These are phyloP conservation scores for Ceratocystis colombiana DNA, from an alignment of 2,329 filamentous ascomycete species.

Conservation along the genomic window DNA sequence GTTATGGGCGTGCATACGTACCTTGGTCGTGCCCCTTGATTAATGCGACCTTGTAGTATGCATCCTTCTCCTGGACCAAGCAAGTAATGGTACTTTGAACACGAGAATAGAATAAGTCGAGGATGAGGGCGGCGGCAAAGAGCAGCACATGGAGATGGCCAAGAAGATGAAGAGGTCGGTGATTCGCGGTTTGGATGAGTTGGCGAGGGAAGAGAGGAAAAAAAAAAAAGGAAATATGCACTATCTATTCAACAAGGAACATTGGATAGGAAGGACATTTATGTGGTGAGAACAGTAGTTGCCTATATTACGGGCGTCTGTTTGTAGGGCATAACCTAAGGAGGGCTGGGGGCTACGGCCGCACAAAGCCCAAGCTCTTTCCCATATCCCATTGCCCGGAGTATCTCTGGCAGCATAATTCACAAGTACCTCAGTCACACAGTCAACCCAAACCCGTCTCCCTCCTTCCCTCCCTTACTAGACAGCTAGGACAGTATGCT, in stretches of 20 bases:
- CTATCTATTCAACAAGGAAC: neutral
- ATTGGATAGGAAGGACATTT: neutral
- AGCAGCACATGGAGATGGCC: neutral
- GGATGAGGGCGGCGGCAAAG: neutral
- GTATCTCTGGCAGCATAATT: neutral
- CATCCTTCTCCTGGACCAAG: slow-evolving; percentile 14
- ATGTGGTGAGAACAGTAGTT: neutral
- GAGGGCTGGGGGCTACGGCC: neutral
- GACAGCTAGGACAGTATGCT: no score
- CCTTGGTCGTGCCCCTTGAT: slow-evolving; percentile 9
- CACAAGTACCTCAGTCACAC: no score
- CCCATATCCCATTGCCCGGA: neutral
- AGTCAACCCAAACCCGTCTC: no score
- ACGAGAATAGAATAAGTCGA: neutral
- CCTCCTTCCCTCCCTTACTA: no score
- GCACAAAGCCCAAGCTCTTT: no score
- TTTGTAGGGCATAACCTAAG: neutral
- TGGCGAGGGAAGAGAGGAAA: neutral
- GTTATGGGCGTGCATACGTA: slow-evolving; percentile 1
- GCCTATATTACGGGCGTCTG: neutral
- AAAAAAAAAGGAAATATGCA: neutral
- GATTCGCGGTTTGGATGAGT: neutral
- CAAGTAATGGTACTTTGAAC: slow-evolving; percentile 5
- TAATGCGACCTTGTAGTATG: neutral
- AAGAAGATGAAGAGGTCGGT: neutral